A percentile compares a stretch with the other conserved stretches of the same genome.
phyloP scores from a whole-genome alignment of 371 early-diverging fungal genomes.

The Syncephalis fuscata region DNA sequence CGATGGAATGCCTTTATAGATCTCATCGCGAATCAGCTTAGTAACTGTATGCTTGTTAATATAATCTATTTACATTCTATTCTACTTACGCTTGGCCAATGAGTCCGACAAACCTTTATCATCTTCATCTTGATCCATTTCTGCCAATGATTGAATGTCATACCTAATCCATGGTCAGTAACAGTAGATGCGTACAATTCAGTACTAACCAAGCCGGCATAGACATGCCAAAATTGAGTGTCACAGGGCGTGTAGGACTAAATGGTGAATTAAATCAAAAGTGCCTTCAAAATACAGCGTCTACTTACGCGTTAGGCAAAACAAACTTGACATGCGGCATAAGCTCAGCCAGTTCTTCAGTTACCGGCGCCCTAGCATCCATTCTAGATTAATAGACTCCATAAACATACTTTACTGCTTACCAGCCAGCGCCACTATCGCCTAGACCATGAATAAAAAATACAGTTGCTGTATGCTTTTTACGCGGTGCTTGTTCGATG shows the following conservation, averaged over 20 bases:
- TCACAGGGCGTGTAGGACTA: conserved; percentile 57
- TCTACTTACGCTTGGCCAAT: conserved; percentile 23
- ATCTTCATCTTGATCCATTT: conserved; percentile 43
- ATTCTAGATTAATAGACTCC: conserved; percentile 9
- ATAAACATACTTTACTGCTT: background rate
- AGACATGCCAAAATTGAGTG: conserved; percentile 62
- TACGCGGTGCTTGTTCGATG: conserved; percentile 20
- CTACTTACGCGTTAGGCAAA: conserved; percentile 62
- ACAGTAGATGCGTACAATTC: conserved; percentile 1
- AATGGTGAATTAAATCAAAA: conserved; percentile 1
- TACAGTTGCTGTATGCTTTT: conserved; percentile 58
- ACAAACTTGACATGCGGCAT: conserved; percentile 75
- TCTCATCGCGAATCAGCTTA: conserved; percentile 53
- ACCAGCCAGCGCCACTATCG: conserved; percentile 9
- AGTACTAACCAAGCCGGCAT: conserved; percentile 82
- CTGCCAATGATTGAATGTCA: conserved; percentile 47
- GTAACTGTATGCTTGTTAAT: conserved; percentile 26
- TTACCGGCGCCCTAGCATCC: conserved; percentile 31
- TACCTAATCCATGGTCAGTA: conserved; percentile 28
- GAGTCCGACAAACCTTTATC: conserved; percentile 57
- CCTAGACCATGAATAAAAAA: conserved; percentile 41
- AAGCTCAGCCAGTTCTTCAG: conserved; percentile 26
- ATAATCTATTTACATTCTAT: no score
- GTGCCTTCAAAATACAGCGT: background rate
- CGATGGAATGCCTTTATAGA: conserved; percentile 62